Percentiles rank a stretch among this genome's conserved stretches.
phyloP scores from a whole-genome alignment of 306 rosid species.

The Calophaca sinica region DNA sequence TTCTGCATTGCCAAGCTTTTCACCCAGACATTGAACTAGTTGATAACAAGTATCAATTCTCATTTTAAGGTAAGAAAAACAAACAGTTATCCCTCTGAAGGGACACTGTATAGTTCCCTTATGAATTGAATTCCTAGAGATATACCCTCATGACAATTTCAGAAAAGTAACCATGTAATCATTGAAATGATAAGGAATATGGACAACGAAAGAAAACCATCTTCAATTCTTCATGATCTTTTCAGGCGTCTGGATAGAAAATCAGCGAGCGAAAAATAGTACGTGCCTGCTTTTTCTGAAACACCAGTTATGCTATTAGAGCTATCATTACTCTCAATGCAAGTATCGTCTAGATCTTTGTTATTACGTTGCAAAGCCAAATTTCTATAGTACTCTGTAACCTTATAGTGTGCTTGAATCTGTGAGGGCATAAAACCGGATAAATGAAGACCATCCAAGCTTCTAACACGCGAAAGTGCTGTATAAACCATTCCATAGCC shows the following conservation, averaged over 20 bases:
- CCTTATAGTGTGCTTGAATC: slow-evolving; percentile 59
- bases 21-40: background rate
- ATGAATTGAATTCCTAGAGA: slow-evolving; percentile 4
- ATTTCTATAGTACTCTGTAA: slow-evolving; percentile 47
- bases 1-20: slow-evolving; percentile 36
- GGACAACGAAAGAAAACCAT: background rate
- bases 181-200: background rate
- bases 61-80: too few relatives aligned
- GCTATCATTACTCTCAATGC: slow-evolving; percentile 29
- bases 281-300: background rate
- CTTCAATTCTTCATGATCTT: slow-evolving; percentile 22
- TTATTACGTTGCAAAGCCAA: slow-evolving; percentile 29
- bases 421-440: slow-evolving; percentile 50
- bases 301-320: slow-evolving; percentile 1
- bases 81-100: background rate
- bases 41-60: background rate
- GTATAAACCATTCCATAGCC: slow-evolving; percentile 67
- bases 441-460: slow-evolving; percentile 58
- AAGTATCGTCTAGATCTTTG: slow-evolving; percentile 23
- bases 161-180: background rate
- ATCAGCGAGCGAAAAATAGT: slow-evolving; percentile 27
- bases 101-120: background rate
- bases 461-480: slow-evolving; percentile 58
- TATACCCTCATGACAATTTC: slow-evolving; percentile 27
- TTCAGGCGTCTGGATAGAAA: slow-evolving; percentile 29